Percentiles rank a stretch among this genome's conserved stretches.
Evolutionary conservation across 371 early-diverging fungal genomes (phyloP).

Genomic region (Rhizomucor miehei): DNA sequence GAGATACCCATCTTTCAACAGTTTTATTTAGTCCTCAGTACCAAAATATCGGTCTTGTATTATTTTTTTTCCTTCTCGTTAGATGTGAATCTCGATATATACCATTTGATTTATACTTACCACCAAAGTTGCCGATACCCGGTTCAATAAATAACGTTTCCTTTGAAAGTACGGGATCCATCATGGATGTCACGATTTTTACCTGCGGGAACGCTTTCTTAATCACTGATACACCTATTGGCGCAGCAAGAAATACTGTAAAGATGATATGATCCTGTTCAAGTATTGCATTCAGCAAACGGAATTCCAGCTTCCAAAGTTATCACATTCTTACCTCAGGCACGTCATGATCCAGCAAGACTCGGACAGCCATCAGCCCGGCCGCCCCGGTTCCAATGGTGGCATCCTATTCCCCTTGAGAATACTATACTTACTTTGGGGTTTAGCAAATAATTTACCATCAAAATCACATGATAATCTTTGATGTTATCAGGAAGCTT

Average conservation of each 20-base stretch:
- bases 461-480: slow-evolving; percentile 60
- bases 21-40: too few species aligned
- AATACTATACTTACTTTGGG: slow-evolving; percentile 1
- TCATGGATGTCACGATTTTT: slow-evolving; percentile 75
- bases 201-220: slow-evolving; percentile 81
- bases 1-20: too few species aligned
- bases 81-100: too few species aligned
- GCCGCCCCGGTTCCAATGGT: slow-evolving; percentile 87
- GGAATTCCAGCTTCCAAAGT: neutral
- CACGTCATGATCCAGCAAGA: slow-evolving; percentile 85
- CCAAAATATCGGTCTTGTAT: too few species aligned
- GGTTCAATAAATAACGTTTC: slow-evolving; percentile 73
- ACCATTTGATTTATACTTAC: slow-evolving; percentile 15
- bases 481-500: slow-evolving; percentile 69
- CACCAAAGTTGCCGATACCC: slow-evolving; percentile 89
- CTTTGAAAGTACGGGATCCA: slow-evolving; percentile 63
- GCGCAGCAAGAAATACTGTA: slow-evolving; percentile 74
- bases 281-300: neutral
- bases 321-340: slow-evolving; percentile 47
- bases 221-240: slow-evolving; percentile 73
- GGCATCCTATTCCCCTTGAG: slow-evolving; percentile 55
- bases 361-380: slow-evolving; percentile 91
- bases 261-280: slow-evolving; percentile 74
- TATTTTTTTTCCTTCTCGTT: too few species aligned
- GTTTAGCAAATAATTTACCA: slow-evolving; percentile 27